Percentiles rank a stretch among this genome's conserved stretches.
phyloP scores from a whole-genome alignment of 805 yeast genomes.

The Clavispora carvajalis region DNA sequence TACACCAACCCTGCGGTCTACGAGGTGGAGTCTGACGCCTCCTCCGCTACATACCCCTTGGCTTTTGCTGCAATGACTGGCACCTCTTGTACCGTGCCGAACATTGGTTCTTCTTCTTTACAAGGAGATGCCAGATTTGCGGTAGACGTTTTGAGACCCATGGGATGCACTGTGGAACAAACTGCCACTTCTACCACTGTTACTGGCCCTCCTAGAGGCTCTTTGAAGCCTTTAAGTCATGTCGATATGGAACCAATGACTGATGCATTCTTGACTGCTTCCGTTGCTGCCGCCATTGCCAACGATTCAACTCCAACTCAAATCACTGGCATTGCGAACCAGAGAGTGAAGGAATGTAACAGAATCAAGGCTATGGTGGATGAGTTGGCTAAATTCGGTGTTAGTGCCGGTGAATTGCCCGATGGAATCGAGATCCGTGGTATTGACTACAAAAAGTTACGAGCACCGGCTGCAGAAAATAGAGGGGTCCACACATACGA shows the following conservation, averaged over 20 bases:
- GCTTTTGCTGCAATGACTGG: constrained; percentile 98
- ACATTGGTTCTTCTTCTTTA: constrained; percentile 83
- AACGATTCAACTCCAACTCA: constrained; percentile 48
- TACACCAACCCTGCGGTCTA: constrained; percentile 81
- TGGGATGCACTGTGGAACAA: constrained; percentile 91
- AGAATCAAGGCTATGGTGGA: constrained; percentile 92
- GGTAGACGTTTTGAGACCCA: constrained; percentile 82
- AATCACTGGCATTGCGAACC: constrained; percentile 95
- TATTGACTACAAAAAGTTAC: constrained; percentile 43
- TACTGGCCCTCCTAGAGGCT: constrained; percentile 74
- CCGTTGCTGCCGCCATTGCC: constrained; percentile 95
- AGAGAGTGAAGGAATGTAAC: constrained; percentile 96
- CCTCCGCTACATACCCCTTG: constrained; percentile 95
- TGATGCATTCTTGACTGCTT: constrained; percentile 94
- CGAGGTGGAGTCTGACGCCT: constrained; percentile 93
- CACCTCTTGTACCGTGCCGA: constrained; percentile 86
- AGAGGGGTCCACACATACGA: constrained; percentile 77
- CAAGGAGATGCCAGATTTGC: constrained; percentile 99
- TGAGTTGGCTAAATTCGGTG: constrained; percentile 88
- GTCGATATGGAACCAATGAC: constrained; percentile 99
- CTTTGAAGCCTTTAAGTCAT: constrained; percentile 59
- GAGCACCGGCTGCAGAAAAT: constrained; percentile 44
- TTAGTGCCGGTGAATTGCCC: constrained; percentile 72
- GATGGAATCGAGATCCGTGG: constrained; percentile 93
- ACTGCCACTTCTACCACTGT: constrained; percentile 86